Conservation (phyloP, 805 yeast genomes). For the Saccharomycopsis olivae region DNA sequence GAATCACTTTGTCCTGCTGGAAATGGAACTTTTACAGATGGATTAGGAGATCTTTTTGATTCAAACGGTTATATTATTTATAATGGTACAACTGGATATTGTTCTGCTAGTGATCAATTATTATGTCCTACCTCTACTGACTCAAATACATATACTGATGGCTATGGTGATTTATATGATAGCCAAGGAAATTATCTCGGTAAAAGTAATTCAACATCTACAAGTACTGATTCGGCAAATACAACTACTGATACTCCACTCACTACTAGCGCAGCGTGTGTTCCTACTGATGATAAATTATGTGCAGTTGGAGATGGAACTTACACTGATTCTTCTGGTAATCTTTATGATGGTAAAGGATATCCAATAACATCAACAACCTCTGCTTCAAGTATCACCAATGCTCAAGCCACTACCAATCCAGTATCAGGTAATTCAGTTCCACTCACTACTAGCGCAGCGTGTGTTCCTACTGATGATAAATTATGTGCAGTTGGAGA, state of each 20-base stretch:
- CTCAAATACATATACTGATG: too few species aligned
- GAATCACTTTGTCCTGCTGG: background rate
- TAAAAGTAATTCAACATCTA: too few species aligned
- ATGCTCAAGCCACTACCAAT: background rate
- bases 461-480: background rate
- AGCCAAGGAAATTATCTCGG: too few species aligned
- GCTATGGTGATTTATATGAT: too few species aligned
- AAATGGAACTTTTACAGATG: background rate
- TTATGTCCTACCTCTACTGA: too few species aligned
- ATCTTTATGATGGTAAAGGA: background rate
- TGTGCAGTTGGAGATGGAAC: background rate
- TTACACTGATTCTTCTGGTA: background rate
- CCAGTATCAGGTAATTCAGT: background rate
- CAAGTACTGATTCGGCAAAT: too few species aligned
- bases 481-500: background rate
- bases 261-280: background rate
- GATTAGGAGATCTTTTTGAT: background rate
- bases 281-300: background rate
- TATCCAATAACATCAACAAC: background rate
- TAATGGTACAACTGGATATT: too few species aligned
- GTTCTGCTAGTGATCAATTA: too few species aligned
- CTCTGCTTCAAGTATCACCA: background rate
- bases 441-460: background rate
- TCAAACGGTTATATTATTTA: background rate
- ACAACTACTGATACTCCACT: background rate